phyloP scores from a whole-genome alignment of 352 stramenopile species.

The Globisporangium parvum region DNA sequence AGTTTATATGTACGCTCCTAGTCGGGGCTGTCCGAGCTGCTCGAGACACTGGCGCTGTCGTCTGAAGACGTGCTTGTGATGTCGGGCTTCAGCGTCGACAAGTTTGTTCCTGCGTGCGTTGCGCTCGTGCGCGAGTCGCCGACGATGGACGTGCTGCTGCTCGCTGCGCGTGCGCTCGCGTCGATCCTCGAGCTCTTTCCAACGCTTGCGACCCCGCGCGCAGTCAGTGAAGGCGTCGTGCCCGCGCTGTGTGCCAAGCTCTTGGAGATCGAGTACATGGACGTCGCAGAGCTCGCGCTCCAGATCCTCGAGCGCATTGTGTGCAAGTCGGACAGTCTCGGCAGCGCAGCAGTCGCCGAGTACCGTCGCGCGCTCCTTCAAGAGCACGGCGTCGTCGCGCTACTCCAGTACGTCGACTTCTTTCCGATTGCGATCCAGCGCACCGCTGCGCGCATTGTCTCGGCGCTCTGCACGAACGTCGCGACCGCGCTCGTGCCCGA shows the following conservation, averaged over 20 bases:
- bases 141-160: slow-evolving; percentile 60
- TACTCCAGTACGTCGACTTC: slow-evolving; percentile 80
- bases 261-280: slow-evolving; percentile 80
- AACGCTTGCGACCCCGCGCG: slow-evolving; percentile 29
- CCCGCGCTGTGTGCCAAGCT: slow-evolving; percentile 62
- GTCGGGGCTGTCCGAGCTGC: slow-evolving; percentile 49
- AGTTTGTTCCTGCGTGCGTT: slow-evolving; percentile 40
- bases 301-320: slow-evolving; percentile 64
- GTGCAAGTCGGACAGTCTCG: slow-evolving; percentile 9
- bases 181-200: slow-evolving; percentile 56
- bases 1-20: slow-evolving; percentile 1
- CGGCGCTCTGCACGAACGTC: slow-evolving; percentile 44
- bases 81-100: slow-evolving; percentile 60
- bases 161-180: slow-evolving; percentile 46
- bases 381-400: slow-evolving; percentile 56
- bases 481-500: slow-evolving; percentile 18
- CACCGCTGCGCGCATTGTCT: slow-evolving; percentile 44
- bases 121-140: slow-evolving; percentile 30
- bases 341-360: slow-evolving; percentile 10
- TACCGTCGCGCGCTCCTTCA: slow-evolving; percentile 40
- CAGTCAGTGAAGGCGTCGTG: slow-evolving; percentile 39
- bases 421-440: slow-evolving; percentile 74
- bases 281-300: slow-evolving; percentile 64
- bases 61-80: slow-evolving; percentile 57
- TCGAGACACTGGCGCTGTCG: slow-evolving; percentile 64